Conservation (phyloP, 1,284 basidiomycete species). For the Hymenochaete sp. region DNA sequence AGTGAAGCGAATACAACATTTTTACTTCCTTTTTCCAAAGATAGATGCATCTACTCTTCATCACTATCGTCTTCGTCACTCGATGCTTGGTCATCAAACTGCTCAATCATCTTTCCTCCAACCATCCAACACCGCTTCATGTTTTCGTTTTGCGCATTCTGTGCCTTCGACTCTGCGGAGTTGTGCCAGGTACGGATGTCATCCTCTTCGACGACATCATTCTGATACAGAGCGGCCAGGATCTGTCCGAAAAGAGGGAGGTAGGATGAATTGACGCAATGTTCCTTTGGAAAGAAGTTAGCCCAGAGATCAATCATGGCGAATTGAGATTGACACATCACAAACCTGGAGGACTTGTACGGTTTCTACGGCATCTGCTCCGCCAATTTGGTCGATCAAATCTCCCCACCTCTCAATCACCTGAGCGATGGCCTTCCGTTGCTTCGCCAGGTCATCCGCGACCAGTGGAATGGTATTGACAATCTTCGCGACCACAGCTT, state of each 20-base stretch:
- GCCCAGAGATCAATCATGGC: not conserved
- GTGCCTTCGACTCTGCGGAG: constrained; percentile 38
- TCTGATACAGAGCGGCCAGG: constrained; percentile 66
- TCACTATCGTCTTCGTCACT: constrained; percentile 21
- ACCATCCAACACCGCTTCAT: constrained; percentile 61
- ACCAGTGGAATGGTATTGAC: constrained; percentile 58
- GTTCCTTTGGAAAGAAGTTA: constrained; percentile 33
- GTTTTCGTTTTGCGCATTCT: constrained; percentile 39
- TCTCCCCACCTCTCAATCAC: constrained; percentile 63
- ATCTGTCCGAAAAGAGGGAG: constrained; percentile 66
- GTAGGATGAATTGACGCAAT: constrained; percentile 54
- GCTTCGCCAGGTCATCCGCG: constrained; percentile 33
- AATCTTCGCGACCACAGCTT: constrained; percentile 67
- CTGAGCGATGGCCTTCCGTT: constrained; percentile 51
- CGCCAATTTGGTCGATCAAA: constrained; percentile 66
- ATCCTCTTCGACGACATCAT: constrained; percentile 71
- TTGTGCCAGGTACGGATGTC: constrained; percentile 67
- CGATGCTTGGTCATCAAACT: constrained; percentile 60
- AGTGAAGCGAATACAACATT: not conserved
- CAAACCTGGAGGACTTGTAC: constrained; percentile 60
- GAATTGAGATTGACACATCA: constrained; percentile 8
- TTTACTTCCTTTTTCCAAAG: too few relatives aligned
- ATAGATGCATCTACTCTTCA: constrained; percentile 9
- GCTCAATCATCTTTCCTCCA: constrained; percentile 65
- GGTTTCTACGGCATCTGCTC: constrained; percentile 67